Evolutionary conservation across 495 filamentous ascomycete genomes (phyloP).

Genomic region (Aspergillus bertholletiae): DNA sequence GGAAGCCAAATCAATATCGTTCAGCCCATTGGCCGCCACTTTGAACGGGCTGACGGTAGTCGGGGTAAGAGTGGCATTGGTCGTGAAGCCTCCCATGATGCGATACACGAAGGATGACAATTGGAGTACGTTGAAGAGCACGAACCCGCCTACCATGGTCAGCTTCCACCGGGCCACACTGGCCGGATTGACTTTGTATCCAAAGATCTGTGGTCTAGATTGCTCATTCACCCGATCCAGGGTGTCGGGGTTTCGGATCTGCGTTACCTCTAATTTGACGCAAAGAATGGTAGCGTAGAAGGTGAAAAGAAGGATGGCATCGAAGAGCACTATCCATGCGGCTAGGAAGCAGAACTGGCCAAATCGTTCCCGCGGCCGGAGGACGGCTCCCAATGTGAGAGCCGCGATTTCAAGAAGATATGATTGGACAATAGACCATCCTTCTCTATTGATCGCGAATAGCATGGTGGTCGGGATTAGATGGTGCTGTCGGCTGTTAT

Average conservation of each 20-base stretch:
- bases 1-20: slow-evolving; percentile 68
- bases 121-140: slow-evolving; percentile 88
- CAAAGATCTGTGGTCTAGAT: slow-evolving; percentile 82
- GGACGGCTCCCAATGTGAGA: slow-evolving; percentile 77
- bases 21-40: slow-evolving; percentile 86
- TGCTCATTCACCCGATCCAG: too few species aligned
- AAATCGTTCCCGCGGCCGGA: slow-evolving; percentile 90
- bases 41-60: slow-evolving; percentile 89
- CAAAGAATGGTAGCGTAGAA: slow-evolving; percentile 96
- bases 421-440: slow-evolving; percentile 87
- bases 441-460: slow-evolving; percentile 89
- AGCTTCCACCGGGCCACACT: slow-evolving; percentile 94
- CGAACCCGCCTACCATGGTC: slow-evolving; percentile 87
- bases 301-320: slow-evolving; percentile 90
- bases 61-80: slow-evolving; percentile 46
- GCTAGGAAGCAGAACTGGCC: slow-evolving; percentile 98
- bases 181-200: slow-evolving; percentile 76
- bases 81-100: slow-evolving; percentile 35
- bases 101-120: slow-evolving; percentile 83
- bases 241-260: too few species aligned
- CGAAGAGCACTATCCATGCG: slow-evolving; percentile 95
- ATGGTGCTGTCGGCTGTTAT: slow-evolving; percentile 73
- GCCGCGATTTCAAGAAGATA: slow-evolving; percentile 89
- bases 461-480: slow-evolving; percentile 77
- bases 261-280: slow-evolving; percentile 97